A percentile compares a stretch with the other conserved stretches of the same genome.
These are phyloP conservation scores for Mucor saturninus DNA, from an alignment of 371 early-diverging fungal genomes.

Conservation along the genomic window DNA sequence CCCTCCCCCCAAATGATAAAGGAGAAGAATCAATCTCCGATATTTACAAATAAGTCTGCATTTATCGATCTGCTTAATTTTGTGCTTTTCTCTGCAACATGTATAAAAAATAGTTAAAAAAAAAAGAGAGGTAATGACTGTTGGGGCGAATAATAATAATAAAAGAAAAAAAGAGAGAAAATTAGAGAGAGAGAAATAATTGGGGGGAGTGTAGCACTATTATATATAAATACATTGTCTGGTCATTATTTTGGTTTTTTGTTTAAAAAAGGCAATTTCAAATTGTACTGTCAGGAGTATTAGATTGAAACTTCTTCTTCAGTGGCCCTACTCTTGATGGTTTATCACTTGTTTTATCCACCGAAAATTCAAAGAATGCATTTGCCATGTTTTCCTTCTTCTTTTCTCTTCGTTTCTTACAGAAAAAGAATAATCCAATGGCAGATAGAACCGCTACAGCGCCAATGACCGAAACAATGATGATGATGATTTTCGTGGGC, in stretches of 20 bases:
- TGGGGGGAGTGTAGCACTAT: neutral
- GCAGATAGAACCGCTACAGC: conserved; percentile 28
- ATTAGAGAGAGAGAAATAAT: no score
- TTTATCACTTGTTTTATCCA: conserved; percentile 29
- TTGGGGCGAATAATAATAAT: no score
- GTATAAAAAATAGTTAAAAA: no score
- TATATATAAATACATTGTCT: neutral
- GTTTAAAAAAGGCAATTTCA: neutral
- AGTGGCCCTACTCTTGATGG: conserved; percentile 15
- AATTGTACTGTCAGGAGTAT: conserved; percentile 10
- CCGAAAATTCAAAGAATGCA: conserved; percentile 39
- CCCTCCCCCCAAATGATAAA: no score
- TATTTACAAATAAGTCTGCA: no score
- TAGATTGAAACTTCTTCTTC: conserved; percentile 25
- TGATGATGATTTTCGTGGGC: conserved; percentile 19
- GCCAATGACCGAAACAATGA: conserved; percentile 25
- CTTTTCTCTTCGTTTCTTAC: conserved; percentile 29
- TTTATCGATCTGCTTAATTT: no score
- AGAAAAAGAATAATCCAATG: conserved; percentile 23
- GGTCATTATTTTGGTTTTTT: neutral
- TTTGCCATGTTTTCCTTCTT: conserved; percentile 44
- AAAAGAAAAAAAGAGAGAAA: no score
- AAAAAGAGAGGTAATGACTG: no score
- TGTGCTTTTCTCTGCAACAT: no score
- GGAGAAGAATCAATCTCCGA: no score